These are phyloP conservation scores for Magnolia changhungtana DNA, from an alignment of 164 flowering plant species.

Conservation along the genomic window DNA sequence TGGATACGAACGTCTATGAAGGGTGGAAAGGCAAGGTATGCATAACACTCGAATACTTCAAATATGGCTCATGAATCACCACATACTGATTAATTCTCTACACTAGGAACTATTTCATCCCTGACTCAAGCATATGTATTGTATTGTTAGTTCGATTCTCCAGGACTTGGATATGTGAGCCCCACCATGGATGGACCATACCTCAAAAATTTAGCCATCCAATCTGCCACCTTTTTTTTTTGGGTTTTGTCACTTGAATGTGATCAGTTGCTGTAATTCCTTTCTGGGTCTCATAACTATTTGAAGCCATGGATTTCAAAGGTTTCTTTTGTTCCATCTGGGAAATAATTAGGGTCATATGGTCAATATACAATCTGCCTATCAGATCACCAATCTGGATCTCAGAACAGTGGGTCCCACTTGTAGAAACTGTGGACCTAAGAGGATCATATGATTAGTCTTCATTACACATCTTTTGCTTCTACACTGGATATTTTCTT, in stretches of 20 bases:
- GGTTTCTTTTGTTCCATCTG: background rate
- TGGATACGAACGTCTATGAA: slow-evolving; percentile 89
- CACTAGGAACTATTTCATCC: background rate
- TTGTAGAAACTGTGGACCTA: too few relatives aligned
- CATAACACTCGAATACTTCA: background rate
- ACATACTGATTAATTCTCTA: background rate
- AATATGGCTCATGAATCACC: background rate
- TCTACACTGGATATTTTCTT: background rate
- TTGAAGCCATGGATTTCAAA: background rate
- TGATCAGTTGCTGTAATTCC: background rate
- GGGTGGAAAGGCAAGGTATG: slow-evolving; percentile 80
- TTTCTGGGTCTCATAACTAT: background rate
- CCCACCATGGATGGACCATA: too few relatives aligned
- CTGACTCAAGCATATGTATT: background rate
- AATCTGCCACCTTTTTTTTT: background rate
- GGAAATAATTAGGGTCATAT: background rate
- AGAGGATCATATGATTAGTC: background rate
- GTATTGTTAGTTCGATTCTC: too few relatives aligned
- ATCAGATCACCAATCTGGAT: too few relatives aligned
- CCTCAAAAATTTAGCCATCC: background rate
- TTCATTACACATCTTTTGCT: background rate
- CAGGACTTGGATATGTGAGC: too few relatives aligned
- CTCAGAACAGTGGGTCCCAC: background rate
- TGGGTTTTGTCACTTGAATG: background rate
- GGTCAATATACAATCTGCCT: background rate